Percentiles rank a stretch among this genome's conserved stretches.
phyloP scores from a whole-genome alignment of 352 stramenopile species.

The Globisporangium ultimum region DNA sequence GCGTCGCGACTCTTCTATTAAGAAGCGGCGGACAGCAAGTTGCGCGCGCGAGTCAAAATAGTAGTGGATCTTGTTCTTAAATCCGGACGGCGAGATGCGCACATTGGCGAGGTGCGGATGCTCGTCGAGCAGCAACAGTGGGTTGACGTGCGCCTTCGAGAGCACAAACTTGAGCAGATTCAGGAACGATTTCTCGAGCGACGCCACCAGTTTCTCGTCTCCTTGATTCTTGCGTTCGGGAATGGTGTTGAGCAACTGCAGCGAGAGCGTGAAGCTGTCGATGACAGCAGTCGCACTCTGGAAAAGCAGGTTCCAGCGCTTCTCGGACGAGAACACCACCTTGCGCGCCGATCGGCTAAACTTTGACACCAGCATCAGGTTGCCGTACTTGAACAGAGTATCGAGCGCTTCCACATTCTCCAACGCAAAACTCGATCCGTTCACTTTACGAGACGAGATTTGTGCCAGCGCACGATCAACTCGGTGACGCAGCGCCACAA shows the following conservation, averaged over 20 bases:
- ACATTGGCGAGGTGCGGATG: slow-evolving; percentile 51
- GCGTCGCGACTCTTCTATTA: slow-evolving; percentile 47
- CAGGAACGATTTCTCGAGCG: slow-evolving; percentile 38
- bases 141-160: slow-evolving; percentile 25
- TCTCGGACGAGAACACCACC: slow-evolving; percentile 37
- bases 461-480: slow-evolving; percentile 28
- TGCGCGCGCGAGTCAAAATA: slow-evolving; percentile 50
- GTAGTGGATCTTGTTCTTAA: slow-evolving; percentile 44
- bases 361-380: slow-evolving; percentile 39
- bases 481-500: slow-evolving; percentile 27
- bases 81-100: slow-evolving; percentile 32
- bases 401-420: slow-evolving; percentile 44
- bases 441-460: slow-evolving; percentile 30
- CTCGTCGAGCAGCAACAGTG: slow-evolving; percentile 46
- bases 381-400: slow-evolving; percentile 43
- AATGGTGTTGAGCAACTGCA: slow-evolving; percentile 47
- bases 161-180: slow-evolving; percentile 32
- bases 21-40: slow-evolving; percentile 53
- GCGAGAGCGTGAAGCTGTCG: slow-evolving; percentile 51
- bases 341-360: slow-evolving; percentile 30
- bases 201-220: slow-evolving; percentile 15
- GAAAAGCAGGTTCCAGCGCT: slow-evolving; percentile 42
- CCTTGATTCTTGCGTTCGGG: slow-evolving; percentile 29
- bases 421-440: slow-evolving; percentile 21
- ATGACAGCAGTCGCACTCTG: slow-evolving; percentile 32